Evolutionary conservation across 441 rosid genomes (phyloP), one percentile per base, ranked within the genome.

Genomic region (Aquilaria agallochum): DNA sequence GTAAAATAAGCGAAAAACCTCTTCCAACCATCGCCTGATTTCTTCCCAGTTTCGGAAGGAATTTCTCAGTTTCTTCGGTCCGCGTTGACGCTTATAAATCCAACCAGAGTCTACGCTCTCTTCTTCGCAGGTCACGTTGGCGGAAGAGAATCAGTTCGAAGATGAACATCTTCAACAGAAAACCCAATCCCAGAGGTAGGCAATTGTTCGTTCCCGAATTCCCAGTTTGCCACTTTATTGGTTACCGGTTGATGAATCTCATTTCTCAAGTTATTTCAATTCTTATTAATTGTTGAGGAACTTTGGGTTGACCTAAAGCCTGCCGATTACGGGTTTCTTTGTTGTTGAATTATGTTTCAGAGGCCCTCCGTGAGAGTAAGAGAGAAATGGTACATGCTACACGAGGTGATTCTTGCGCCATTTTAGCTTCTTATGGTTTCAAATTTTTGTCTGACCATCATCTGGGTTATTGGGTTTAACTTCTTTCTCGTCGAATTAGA

Each of bases 301-400:
- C n/a, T 27, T 49, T 42, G 13, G 51, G 31, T 68, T 65, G 34
- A 62, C 50, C 56, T 49, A 5, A 52, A 58, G 49, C 52, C 50
- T 61, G 55, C 36, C 7, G 31, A 13, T 57, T 61, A 20, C 11
- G 62, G 50, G 66, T 71, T 50, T 1, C 52, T 10, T 47, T 67
- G 31, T 30, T 46, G 69, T 33, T 31, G 2, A 12, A 9, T 48
- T 67, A 40, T 50, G 62, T 70, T 77, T 78, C 88, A 94, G 98
- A 94, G 82, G 91, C 76, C 46, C 89, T 90, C 71, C 78, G 98
- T 20, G 88, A 85, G 83, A 94, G 97, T 68, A 90, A 88, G 71
- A 78, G 93, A 68, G 96, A 94, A 76, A 84, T 94, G 96, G 77
- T 83, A 61, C 81, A 87, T 64, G 98, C 98, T 69, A 84, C 93